Base-by-base conservation (phyloP, 257 asterid genomes). In the Penstemon eatonii region DNA sequence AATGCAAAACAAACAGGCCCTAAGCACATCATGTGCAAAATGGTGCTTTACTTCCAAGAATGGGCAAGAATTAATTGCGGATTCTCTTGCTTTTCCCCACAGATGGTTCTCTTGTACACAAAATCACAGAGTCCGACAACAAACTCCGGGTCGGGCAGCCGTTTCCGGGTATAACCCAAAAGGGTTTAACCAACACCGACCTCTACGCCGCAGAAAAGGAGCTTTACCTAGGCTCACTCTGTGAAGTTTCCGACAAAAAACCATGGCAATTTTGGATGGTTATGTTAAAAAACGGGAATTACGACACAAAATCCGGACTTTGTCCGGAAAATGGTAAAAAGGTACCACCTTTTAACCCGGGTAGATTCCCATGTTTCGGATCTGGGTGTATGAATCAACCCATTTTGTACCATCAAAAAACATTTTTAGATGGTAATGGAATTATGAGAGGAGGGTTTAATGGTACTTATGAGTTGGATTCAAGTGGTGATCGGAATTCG, bases 211-310 rank as follows among this genome's bases (percentile, higher is more conserved):
- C 39, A 39, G 87, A 76, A 75, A 89, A 89, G 81, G 96, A 89
- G 76, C 66, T 81, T 8, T 89, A 83, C 62, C 70, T 89, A 8
- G 95, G 95, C 42, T 75, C 83, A 2, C 73, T 83, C 13, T 89
- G 96, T 63, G 67, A 88, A 70, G 84, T 88, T 12, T 43, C 78
- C 13, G 92, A 87, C 76, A 63, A 39, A 42, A 63, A 67, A 3
- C 93, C 92, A n/a, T 89, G 88, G 91, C 91, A 87, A 11, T 87
- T 87, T 73, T 87, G 95, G 95, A 87, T 87, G 95, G 19, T 87
- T 5, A 87, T 87, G 95, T 55, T 87, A 60, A 87, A 85, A 38
- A 87, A 81, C 36, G 95, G 95, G 42, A 87, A 87, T 49, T 81
- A 79, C 71, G 91, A 87, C 80, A 76, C 91, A 5, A 58, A 44